Percentiles rank a stretch among this genome's conserved stretches.
Conservation (phyloP, 2,329 filamentous ascomycete species). For the Phoma herbarum region DNA sequence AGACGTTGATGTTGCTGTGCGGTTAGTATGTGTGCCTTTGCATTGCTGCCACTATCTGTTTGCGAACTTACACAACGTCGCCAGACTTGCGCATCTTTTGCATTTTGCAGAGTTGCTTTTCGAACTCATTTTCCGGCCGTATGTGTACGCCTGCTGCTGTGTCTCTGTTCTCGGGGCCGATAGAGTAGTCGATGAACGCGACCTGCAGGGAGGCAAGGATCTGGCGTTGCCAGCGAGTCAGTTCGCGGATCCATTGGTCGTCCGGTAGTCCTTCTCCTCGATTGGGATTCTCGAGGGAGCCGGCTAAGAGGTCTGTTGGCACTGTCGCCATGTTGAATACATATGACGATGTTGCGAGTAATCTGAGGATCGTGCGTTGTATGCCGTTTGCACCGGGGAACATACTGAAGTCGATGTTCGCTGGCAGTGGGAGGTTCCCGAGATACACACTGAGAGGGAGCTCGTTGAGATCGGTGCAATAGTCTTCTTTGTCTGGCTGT, state of each 20-base stretch:
- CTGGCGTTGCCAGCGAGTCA: constrained; percentile 30
- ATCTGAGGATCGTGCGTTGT: constrained; percentile 20
- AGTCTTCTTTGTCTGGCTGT: neutral
- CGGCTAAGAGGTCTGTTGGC: constrained; percentile 1
- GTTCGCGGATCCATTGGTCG: constrained; percentile 34
- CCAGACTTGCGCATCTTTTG: constrained; percentile 32
- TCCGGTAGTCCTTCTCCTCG: constrained; percentile 14
- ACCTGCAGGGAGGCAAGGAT: constrained; percentile 28
- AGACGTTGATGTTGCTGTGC: constrained; percentile 34
- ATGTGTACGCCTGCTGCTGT: constrained; percentile 2
- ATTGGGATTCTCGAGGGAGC: constrained; percentile 9
- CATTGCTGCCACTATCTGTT: neutral
- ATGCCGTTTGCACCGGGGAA: constrained; percentile 26
- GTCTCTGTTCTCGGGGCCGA: constrained; percentile 20
- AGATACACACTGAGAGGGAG: constrained; percentile 11
- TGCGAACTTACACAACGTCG: constrained; percentile 28
- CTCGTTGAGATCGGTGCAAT: constrained; percentile 10
- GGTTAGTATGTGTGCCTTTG: neutral
- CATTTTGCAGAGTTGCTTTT: constrained; percentile 25
- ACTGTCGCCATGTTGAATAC: constrained; percentile 13
- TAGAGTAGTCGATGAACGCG: constrained; percentile 22
- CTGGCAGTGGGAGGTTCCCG: constrained; percentile 12
- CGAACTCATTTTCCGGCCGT: constrained; percentile 14
- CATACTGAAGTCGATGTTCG: constrained; percentile 16
- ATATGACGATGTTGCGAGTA: constrained; percentile 13